Evolutionary conservation across 2,329 filamentous ascomycete species (phyloP).

Genomic region (Aspergillus neoniger): DNA sequence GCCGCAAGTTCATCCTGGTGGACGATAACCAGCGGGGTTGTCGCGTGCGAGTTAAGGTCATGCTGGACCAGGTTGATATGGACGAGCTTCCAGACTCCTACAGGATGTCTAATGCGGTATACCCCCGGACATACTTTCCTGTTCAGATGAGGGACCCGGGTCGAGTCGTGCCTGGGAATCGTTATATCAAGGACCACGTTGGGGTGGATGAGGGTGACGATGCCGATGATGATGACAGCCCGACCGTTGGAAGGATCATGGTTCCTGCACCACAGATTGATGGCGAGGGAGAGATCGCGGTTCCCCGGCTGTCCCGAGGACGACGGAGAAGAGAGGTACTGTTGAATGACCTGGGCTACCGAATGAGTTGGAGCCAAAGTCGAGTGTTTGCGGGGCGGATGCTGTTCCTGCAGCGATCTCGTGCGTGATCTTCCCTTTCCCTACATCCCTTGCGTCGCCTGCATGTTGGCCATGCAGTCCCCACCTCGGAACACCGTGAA

Average conservation of each 20-base stretch:
- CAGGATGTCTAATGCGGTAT: slow-evolving; percentile 85
- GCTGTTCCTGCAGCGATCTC: slow-evolving; percentile 84
- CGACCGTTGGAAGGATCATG: slow-evolving; percentile 47
- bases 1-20: slow-evolving; percentile 94
- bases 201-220: slow-evolving; percentile 49
- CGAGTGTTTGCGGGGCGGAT: slow-evolving; percentile 84
- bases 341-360: slow-evolving; percentile 87
- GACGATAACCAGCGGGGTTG: slow-evolving; percentile 82
- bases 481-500: slow-evolving; percentile 8
- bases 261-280: slow-evolving; percentile 65
- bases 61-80: slow-evolving; percentile 89
- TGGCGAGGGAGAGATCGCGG: slow-evolving; percentile 72
- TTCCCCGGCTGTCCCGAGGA: slow-evolving; percentile 71
- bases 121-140: slow-evolving; percentile 86
- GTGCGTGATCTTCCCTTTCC: slow-evolving; percentile 60
- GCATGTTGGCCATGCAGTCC: neutral
- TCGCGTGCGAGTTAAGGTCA: slow-evolving; percentile 84
- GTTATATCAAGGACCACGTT: slow-evolving; percentile 72
- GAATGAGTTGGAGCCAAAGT: slow-evolving; percentile 96
- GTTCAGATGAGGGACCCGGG: slow-evolving; percentile 88
- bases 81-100: slow-evolving; percentile 96
- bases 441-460: slow-evolving; percentile 13
- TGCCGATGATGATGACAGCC: slow-evolving; percentile 33
- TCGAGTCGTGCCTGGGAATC: slow-evolving; percentile 66
- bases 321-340: slow-evolving; percentile 80